Percentiles rank a stretch among this genome's conserved stretches.
These are phyloP conservation scores for Phalaenopsis aphrodite DNA, from an alignment of 106 monocot species.

Conservation along the genomic window DNA sequence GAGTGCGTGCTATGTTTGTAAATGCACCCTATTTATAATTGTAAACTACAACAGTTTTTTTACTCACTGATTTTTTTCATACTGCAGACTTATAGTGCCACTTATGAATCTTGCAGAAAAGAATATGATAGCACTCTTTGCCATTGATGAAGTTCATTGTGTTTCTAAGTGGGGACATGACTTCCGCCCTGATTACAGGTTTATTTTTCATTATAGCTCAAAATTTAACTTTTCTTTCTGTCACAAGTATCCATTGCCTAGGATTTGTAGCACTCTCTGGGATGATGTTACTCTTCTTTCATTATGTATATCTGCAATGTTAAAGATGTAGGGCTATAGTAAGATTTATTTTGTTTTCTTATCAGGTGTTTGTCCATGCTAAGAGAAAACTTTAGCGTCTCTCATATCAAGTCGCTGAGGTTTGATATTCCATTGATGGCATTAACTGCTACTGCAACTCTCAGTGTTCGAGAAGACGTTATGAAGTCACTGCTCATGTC, in stretches of 20 bases:
- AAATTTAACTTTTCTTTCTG: slow-evolving; percentile 4
- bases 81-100: slow-evolving; percentile 70
- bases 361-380: slow-evolving; percentile 67
- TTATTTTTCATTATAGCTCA: slow-evolving; percentile 10
- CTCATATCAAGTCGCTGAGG: slow-evolving; percentile 52
- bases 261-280: slow-evolving; percentile 3
- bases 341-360: slow-evolving; percentile 5
- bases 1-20: no score
- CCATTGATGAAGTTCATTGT: slow-evolving; percentile 98
- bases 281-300: neutral
- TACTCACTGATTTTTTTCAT: slow-evolving; percentile 9
- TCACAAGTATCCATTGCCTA: neutral
- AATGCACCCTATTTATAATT: neutral
- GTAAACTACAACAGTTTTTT: neutral
- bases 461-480: slow-evolving; percentile 75
- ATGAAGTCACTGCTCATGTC: slow-evolving; percentile 74
- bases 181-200: slow-evolving; percentile 98
- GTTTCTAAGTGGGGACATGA: slow-evolving; percentile 99
- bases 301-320: neutral
- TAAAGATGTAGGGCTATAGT: neutral
- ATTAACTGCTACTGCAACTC: slow-evolving; percentile 91
- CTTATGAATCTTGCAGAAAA: slow-evolving; percentile 75
- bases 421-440: slow-evolving; percentile 94
- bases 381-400: slow-evolving; percentile 70
- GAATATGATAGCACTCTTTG: slow-evolving; percentile 91